Evolutionary conservation across 148 eudicot genomes (phyloP).

Genomic region (Spergularia bocconei): DNA sequence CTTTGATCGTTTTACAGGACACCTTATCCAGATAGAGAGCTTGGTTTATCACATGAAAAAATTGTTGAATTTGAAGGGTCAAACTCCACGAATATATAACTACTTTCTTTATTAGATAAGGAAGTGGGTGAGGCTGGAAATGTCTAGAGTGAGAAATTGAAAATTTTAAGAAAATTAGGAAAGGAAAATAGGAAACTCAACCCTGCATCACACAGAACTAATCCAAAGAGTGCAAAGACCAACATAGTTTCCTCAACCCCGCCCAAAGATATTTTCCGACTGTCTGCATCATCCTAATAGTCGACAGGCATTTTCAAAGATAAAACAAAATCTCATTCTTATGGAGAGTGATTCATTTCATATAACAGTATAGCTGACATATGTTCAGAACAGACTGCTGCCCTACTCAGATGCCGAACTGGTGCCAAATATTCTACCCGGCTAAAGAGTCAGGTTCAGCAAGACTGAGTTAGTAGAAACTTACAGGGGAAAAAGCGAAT

Average conservation of each 20-base stretch:
- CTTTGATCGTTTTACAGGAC: constrained; percentile 17
- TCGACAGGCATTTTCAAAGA: background rate
- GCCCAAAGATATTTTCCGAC: constrained; percentile 23
- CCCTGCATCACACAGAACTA: constrained; percentile 30
- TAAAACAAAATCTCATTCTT: constrained; percentile 13
- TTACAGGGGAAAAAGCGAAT: background rate
- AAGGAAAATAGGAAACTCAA: constrained; percentile 1
- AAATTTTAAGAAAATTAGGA: constrained; percentile 2
- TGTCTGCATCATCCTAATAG: constrained; percentile 11
- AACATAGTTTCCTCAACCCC: constrained; percentile 1
- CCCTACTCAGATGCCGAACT: constrained; percentile 8
- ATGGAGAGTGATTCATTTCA: constrained; percentile 4
- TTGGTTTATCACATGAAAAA: constrained; percentile 9
- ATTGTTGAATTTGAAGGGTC: constrained; percentile 12
- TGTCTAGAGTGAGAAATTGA: constrained; percentile 1
- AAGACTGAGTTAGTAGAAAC: background rate
- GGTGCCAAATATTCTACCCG: background rate
- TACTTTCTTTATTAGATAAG: constrained; percentile 27
- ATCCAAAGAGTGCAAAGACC: constrained; percentile 21
- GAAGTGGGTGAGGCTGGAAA: constrained; percentile 23
- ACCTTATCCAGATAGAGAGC: constrained; percentile 18
- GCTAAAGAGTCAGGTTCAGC: background rate
- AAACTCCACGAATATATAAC: constrained; percentile 12
- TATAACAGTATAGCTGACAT: background rate
- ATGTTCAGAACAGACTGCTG: constrained; percentile 9